Evolutionary conservation across 306 rosid species (phyloP), one percentile per base, ranked within the genome.

Genomic region (Vicia faba): DNA sequence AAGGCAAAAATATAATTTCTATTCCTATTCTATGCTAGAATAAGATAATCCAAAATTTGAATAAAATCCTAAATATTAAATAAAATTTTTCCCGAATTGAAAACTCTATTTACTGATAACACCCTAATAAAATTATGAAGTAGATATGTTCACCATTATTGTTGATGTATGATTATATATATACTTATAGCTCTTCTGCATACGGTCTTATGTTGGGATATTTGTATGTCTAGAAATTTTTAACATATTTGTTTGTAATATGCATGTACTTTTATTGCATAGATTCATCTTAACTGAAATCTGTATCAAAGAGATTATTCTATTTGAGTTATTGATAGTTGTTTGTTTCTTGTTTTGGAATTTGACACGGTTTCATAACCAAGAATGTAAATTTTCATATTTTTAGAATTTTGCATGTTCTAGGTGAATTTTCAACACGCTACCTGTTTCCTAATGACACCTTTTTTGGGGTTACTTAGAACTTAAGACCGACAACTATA

Each of bases 291-390:
- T 33, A 33, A 33, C 38, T 33, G 38, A 33, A 33, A 60, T 62
- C 35, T 23, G 45, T 38, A 12, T 26, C 16, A 33, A 39, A 26
- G 41, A 54, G 25, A 12, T 57, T 9, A 43, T 59, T 48, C 41
- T 61, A 15, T 71, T 48, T 71, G 62, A 46, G 68, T 60, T 71
- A 38, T 64, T 73, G 45, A 41, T 43, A 64, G 39, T 55, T 55
- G 20, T 7, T 7, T 64, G 59, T 7, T 39, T 72, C 66, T 55
- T 73, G 60, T 55, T 64, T 64, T 54, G 18, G 41, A 36, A 64
- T 18, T 56, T 64, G 50, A 43, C 64, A 70, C 41, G 43, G 61
- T 36, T 23, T 58, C 28, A 18, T 18, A 51, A 23, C 57, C 31
- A 10, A 19, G 31, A 18, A 18, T 50, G n/a, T 4, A 19, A 50